Conservation (phyloP, 139 green algal species). For the Chlamydomonas incerta region DNA sequence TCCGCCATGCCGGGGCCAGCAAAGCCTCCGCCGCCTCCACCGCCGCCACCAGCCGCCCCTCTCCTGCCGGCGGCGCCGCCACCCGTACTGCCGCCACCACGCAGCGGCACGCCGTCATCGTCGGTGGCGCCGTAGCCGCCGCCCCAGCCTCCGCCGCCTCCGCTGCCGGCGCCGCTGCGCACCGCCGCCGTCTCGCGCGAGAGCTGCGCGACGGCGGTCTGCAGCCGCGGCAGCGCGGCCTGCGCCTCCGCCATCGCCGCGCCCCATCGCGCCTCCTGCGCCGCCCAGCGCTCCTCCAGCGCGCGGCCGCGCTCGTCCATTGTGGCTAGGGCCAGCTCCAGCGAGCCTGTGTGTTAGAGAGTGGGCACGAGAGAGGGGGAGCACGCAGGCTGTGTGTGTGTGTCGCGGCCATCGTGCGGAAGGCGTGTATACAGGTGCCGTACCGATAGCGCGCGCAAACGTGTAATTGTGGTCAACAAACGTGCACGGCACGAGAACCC, state of each 20-base stretch:
- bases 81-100: background rate
- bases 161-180: background rate
- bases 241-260: background rate
- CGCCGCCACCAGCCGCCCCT: background rate
- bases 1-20: background rate
- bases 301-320: conserved; percentile 36
- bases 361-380: too few relatives aligned
- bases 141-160: background rate
- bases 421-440: too few relatives aligned
- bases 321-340: conserved; percentile 19
- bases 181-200: background rate
- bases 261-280: background rate
- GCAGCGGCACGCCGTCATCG: background rate
- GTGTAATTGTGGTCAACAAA: too few relatives aligned
- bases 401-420: background rate
- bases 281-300: conserved; percentile 34
- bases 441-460: too few relatives aligned
- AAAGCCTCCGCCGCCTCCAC: background rate
- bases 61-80: background rate
- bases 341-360: background rate
- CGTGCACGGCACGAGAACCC: too few relatives aligned
- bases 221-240: background rate
- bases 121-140: background rate
- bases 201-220: background rate
- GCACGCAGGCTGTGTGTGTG: background rate